These are phyloP conservation scores for Calonectria crousiana DNA, from an alignment of 2,329 filamentous ascomycete species.

Conservation along the genomic window DNA sequence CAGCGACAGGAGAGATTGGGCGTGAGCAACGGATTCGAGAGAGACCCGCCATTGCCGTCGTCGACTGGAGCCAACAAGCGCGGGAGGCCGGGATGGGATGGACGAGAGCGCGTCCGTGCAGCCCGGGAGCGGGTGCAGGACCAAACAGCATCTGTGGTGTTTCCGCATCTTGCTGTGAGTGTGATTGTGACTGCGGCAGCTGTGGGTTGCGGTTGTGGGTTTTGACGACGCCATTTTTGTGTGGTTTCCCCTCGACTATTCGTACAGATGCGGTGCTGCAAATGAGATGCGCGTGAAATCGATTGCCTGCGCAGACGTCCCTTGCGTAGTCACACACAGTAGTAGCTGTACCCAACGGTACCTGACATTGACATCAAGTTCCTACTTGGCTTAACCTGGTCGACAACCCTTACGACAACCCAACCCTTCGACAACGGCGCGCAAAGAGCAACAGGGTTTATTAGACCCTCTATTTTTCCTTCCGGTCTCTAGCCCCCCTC, in stretches of 20 bases:
- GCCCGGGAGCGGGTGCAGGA: constrained; percentile 11
- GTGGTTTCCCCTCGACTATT: neutral
- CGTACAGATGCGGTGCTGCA: constrained; percentile 1
- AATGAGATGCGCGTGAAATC: constrained; percentile 9
- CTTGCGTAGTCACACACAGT: constrained; percentile 15
- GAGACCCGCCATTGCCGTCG: constrained; percentile 36
- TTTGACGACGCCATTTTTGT: neutral
- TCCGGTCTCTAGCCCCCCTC: constrained; percentile 4
- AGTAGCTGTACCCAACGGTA: constrained; percentile 24
- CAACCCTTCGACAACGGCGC: constrained; percentile 17
- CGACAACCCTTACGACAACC: constrained; percentile 10
- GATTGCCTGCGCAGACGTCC: constrained; percentile 4
- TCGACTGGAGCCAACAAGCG: constrained; percentile 40
- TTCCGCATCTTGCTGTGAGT: constrained; percentile 2
- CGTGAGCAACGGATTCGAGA: constrained; percentile 16
- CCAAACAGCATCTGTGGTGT: constrained; percentile 6
- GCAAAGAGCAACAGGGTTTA: constrained; percentile 13
- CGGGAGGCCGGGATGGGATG: constrained; percentile 32
- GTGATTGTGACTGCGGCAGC: neutral
- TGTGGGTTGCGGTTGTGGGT: neutral
- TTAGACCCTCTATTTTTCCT: constrained; percentile 13
- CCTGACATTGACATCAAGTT: constrained; percentile 20
- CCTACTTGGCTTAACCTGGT: constrained; percentile 14
- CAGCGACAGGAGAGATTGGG: constrained; percentile 1
- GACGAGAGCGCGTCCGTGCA: constrained; percentile 20